Conservation (phyloP, 176 grass and related monocot species). For the Cymbopogon citratus region DNA sequence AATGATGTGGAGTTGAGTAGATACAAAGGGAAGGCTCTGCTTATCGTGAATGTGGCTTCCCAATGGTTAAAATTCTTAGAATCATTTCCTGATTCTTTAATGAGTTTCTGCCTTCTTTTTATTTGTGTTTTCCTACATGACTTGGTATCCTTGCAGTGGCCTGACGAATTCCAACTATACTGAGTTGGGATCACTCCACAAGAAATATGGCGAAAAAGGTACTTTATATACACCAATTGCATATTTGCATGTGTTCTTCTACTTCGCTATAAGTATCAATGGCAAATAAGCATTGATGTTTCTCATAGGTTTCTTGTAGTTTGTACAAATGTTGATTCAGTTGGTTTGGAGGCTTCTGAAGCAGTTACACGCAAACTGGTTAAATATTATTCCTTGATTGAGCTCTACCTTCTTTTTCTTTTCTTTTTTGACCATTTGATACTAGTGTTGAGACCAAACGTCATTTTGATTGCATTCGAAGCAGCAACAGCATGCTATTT, state of each 20-base stretch:
- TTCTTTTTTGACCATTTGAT: background rate
- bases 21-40: conserved; percentile 64
- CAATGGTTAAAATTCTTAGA: conserved; percentile 22
- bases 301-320: background rate
- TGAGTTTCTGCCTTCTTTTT: background rate
- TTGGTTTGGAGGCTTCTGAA: background rate
- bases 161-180: conserved; percentile 56
- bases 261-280: background rate
- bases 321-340: background rate
- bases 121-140: background rate
- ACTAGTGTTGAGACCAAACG: background rate
- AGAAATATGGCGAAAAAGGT: conserved; percentile 51
- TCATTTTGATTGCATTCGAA: background rate
- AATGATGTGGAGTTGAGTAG: conserved; percentile 51
- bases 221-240: background rate
- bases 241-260: background rate
- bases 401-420: background rate
- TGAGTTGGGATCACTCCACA: conserved; percentile 39
- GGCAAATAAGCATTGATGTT: background rate
- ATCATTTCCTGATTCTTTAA: background rate
- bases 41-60: conserved; percentile 76
- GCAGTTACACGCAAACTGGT: background rate
- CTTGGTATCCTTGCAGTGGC: conserved; percentile 41
- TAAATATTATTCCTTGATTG: background rate
- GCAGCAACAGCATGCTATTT: background rate